Evolutionary conservation across 108 stramenopile genomes (phyloP).

Genomic region (Thalassiosira profunda): DNA sequence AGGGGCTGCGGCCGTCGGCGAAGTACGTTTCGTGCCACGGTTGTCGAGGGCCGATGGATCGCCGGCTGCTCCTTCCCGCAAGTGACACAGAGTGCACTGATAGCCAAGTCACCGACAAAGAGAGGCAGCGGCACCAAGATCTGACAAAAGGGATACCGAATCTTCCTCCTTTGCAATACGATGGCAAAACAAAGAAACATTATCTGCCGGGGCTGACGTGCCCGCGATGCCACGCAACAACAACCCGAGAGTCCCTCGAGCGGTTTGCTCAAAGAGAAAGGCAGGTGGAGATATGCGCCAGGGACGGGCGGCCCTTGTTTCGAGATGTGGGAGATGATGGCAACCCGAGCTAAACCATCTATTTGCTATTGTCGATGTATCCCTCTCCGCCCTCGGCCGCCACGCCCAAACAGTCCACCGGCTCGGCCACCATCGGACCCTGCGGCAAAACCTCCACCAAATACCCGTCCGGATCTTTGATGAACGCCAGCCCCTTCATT

Average conservation of each 20-base stretch:
- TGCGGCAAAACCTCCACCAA: constrained; percentile 49
- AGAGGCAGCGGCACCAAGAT: neutral
- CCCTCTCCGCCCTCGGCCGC: constrained; percentile 63
- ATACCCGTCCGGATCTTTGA: constrained; percentile 61
- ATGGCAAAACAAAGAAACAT: constrained; percentile 1
- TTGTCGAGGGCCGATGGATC: constrained; percentile 76
- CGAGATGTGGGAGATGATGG: too few species aligned
- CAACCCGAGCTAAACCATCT: too few species aligned
- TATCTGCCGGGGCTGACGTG: constrained; percentile 52
- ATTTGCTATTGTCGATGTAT: constrained; percentile 71
- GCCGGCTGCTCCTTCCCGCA: constrained; percentile 27
- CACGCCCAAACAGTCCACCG: constrained; percentile 65
- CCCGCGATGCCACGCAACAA: constrained; percentile 39
- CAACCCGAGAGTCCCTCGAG: constrained; percentile 35
- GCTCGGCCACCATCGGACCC: constrained; percentile 55
- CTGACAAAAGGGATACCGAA: constrained; percentile 21
- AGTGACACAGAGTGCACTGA: too few species aligned
- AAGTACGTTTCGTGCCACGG: constrained; percentile 70
- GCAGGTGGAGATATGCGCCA: constrained; percentile 39
- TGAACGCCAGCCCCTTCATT: constrained; percentile 61
- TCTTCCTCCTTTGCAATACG: constrained; percentile 24
- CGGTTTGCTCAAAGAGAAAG: constrained; percentile 34
- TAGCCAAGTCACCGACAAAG: neutral
- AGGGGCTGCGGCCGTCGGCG: constrained; percentile 60
- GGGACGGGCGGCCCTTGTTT: constrained; percentile 42